Percentiles rank a stretch among this genome's conserved stretches.
These are phyloP conservation scores for Powellomyces hirtus DNA, from an alignment of 192 early-diverging fungal species.

Conservation along the genomic window DNA sequence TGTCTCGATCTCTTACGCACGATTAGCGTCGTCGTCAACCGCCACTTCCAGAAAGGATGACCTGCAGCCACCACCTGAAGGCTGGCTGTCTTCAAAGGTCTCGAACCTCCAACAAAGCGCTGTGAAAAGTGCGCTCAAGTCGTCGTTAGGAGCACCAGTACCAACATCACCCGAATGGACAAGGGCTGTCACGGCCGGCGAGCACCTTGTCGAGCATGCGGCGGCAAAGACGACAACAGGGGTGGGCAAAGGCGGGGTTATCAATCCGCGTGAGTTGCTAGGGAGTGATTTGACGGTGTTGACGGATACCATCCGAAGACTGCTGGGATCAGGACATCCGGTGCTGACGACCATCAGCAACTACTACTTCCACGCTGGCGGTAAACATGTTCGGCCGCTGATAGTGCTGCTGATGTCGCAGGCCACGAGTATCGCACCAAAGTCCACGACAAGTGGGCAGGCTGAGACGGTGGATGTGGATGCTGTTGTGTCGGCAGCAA, in stretches of 20 bases:
- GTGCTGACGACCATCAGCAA: conserved; percentile 83
- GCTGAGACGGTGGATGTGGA: background rate
- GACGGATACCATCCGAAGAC: conserved; percentile 76
- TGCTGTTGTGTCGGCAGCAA: background rate
- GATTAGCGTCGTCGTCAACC: too few species aligned
- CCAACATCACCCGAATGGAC: conserved; percentile 29
- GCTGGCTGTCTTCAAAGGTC: background rate
- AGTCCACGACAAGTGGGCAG: background rate
- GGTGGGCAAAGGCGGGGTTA: conserved; percentile 1
- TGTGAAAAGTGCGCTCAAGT: background rate
- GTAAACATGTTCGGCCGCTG: conserved; percentile 91
- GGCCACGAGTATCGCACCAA: conserved; percentile 58
- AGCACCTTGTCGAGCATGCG: conserved; percentile 32
- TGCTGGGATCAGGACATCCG: conserved; percentile 86
- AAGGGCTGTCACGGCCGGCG: conserved; percentile 27
- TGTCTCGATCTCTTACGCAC: too few species aligned
- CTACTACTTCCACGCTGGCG: conserved; percentile 85
- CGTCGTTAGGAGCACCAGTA: background rate
- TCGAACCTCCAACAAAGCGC: background rate
- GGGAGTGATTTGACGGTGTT: conserved; percentile 82
- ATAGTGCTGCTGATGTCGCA: conserved; percentile 86
- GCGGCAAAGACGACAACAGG: conserved; percentile 42
- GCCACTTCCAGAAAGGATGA: too few species aligned
- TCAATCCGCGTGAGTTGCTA: conserved; percentile 75
- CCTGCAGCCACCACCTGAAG: too few species aligned